Base-by-base conservation (phyloP, 371 early-diverging fungal species). In the Mucor irregularis region DNA sequence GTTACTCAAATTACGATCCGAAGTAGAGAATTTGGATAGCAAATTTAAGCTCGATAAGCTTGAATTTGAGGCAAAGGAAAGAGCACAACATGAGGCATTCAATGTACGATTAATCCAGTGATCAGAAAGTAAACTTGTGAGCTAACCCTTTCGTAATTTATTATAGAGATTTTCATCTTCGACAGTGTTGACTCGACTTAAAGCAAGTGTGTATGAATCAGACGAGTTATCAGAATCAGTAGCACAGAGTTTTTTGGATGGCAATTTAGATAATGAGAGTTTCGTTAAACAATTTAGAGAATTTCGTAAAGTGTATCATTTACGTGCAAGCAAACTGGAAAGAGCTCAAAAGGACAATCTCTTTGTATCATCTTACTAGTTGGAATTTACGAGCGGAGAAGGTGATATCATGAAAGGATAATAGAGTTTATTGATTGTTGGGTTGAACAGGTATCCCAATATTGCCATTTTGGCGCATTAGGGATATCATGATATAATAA, bases 151-250 rank as follows among this genome's bases (percentile, higher is more conserved):
- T n/a, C n/a, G n/a, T n/a, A n/a, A n/a, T n/a, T n/a, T n/a, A n/a
- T n/a, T 5, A 37, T 59, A 82, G 83, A 74, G 85, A 13, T 82
- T 84, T 39, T 77, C 80, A n/a, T 69, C 80, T 26, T 64, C 81
- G n/a, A 81, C 80, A 11, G 70, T 84, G 3, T 70, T 81, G 21
- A 76, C 83, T 6, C 67, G 79, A 51, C 58, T 84, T 6, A 78
- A 81, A 30, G 75, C 81, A 17, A 73, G 80, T 40, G 74, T 76
- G n/a, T 68, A 78, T 43, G 85, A 84, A 53, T 82, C 79, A 4
- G 85, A 84, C 31, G 85, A 84, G 16, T 46, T 84, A 59, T 84
- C 85, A 17, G 85, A 84, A 51, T 80, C 81, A 3, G 71, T 84
- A 1, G 79, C 80, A 10, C 83, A 82, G 40, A 78, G 80, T 21